Percentiles rank a stretch among this genome's conserved stretches.
phyloP scores from a whole-genome alignment of 345 rosid genomes.

The Heritiera fomes region DNA sequence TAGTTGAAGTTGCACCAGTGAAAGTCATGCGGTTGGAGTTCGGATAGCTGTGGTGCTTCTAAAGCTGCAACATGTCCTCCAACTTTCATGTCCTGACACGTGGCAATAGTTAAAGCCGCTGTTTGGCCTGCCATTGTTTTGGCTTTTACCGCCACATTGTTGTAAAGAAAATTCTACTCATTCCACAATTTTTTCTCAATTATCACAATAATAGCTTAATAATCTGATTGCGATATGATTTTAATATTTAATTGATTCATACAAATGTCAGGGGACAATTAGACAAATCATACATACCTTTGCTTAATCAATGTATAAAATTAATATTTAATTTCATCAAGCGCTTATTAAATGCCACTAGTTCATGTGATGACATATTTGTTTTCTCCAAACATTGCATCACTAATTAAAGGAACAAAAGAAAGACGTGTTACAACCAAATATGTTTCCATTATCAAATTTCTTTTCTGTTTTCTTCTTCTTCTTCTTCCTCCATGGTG shows the following conservation, averaged over 20 bases:
- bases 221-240: no score
- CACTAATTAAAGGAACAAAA: background rate
- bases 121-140: background rate
- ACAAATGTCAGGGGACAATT: background rate
- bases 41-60: background rate
- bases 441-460: background rate
- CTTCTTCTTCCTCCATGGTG: background rate
- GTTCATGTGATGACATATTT: background rate
- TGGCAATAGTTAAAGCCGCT: background rate
- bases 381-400: background rate
- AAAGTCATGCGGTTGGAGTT: background rate
- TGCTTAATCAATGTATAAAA: background rate
- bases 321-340: background rate
- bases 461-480: background rate
- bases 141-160: no score
- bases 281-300: background rate
- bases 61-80: background rate
- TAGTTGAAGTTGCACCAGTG: background rate
- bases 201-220: no score
- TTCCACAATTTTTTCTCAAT: no score
- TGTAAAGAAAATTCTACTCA: no score
- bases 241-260: no score
- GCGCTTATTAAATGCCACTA: background rate
- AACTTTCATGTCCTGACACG: background rate
- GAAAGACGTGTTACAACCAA: background rate